Percentiles rank a stretch among this genome's conserved stretches.
Evolutionary conservation across 495 filamentous ascomycete genomes (phyloP).

Genomic region (Neurospora intermedia): DNA sequence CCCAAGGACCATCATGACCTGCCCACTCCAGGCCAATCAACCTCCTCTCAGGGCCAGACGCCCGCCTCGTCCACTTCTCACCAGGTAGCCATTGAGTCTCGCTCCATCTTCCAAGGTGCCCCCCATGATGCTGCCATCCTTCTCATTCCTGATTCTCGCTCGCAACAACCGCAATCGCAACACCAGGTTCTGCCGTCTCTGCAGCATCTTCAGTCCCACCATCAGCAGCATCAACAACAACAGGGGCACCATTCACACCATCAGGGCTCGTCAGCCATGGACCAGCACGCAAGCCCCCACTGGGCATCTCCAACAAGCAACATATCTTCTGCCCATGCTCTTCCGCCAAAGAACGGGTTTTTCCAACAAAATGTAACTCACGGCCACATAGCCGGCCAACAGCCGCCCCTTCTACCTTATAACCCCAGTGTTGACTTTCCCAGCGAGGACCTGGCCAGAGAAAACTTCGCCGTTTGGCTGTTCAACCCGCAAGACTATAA

Average conservation of each 20-base stretch:
- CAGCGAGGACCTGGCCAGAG: slow-evolving; percentile 27
- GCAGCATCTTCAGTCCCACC: neutral
- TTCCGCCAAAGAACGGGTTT: neutral
- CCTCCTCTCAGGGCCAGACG: slow-evolving; percentile 10
- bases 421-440: slow-evolving; percentile 24
- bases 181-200: slow-evolving; percentile 8
- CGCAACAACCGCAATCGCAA: slow-evolving; percentile 16
- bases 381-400: slow-evolving; percentile 7
- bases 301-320: neutral
- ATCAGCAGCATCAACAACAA: neutral
- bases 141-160: slow-evolving; percentile 30
- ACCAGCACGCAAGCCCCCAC: neutral
- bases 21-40: slow-evolving; percentile 9
- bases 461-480: slow-evolving; percentile 41
- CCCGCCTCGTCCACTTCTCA: slow-evolving; percentile 8
- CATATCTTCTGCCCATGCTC: neutral
- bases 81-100: slow-evolving; percentile 20
- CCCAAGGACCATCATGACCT: slow-evolving; percentile 24
- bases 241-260: neutral
- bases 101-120: slow-evolving; percentile 27
- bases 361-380: neutral
- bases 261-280: neutral
- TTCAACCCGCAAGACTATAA: slow-evolving; percentile 35
- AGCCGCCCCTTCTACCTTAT: slow-evolving; percentile 25
- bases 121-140: slow-evolving; percentile 39